phyloP scores from a whole-genome alignment of 495 filamentous ascomycete species.

The Zalerion maritima region DNA sequence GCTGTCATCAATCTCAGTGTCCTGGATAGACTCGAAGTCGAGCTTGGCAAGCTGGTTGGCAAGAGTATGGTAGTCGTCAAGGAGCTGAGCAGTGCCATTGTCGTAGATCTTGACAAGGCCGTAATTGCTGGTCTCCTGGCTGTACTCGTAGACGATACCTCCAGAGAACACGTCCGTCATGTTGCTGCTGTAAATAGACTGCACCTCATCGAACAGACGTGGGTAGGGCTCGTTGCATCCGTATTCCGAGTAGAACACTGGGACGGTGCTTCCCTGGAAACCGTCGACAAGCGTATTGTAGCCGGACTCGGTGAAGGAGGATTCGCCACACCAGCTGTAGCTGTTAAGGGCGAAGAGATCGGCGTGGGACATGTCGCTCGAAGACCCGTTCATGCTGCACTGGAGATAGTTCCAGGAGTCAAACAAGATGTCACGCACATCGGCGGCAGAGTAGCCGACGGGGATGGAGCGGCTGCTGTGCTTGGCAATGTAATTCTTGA shows the following conservation, averaged over 20 bases:
- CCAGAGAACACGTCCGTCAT: conserved; percentile 74
- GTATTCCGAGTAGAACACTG: conserved; percentile 93
- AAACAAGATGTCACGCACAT: conserved; percentile 63
- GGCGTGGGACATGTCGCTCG: conserved; percentile 46
- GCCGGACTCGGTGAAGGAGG: conserved; percentile 50
- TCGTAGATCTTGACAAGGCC: conserved; percentile 59
- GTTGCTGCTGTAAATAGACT: conserved; percentile 59
- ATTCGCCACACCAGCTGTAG: conserved; percentile 86
- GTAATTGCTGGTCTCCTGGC: conserved; percentile 56
- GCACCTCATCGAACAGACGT: conserved; percentile 71
- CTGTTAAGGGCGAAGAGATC: conserved; percentile 93
- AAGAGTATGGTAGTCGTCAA: conserved; percentile 63
- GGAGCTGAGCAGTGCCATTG: conserved; percentile 48
- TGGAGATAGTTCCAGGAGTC: conserved; percentile 76
- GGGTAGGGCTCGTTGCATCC: conserved; percentile 78
- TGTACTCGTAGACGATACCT: conserved; percentile 81
- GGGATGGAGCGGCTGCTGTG: conserved; percentile 55
- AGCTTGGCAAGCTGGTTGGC: conserved; percentile 58
- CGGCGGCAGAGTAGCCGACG: conserved; percentile 89
- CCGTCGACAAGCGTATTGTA: conserved; percentile 58
- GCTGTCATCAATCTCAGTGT: conserved; percentile 36
- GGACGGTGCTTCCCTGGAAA: conserved; percentile 60
- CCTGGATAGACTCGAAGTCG: conserved; percentile 47
- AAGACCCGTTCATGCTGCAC: conserved; percentile 55
- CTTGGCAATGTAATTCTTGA: conserved; percentile 76